Evolutionary conservation across 768 basidiomycete species (phyloP), one percentile per base, ranked within the genome.

Genomic region (Rhizopogon salebrosus): DNA sequence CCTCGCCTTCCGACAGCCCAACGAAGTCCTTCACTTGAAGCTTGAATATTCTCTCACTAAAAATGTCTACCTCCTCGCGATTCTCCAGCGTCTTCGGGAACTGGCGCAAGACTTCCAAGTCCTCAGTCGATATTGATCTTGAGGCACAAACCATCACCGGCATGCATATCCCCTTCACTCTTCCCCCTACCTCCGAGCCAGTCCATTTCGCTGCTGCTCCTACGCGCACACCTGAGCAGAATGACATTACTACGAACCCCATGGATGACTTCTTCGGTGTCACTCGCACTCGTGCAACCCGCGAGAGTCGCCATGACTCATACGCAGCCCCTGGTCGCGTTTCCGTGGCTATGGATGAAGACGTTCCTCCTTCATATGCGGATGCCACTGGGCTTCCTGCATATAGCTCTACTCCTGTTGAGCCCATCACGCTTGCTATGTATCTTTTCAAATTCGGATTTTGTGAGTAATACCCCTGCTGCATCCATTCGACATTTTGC

Each of bases 401-500:
- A 10, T 75, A 76, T 52, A 58, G 63, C 6, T 54, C 60, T 13
- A 26, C 51, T 22, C 36, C 70, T 11, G 64, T 62, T 6, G 72
- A 75, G 62, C 76, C 73, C 27, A 56, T 62, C 36, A 77, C 77
- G 39, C 71, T 79, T 52, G 77, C 76, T 1, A 70, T 64, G 63
- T 73, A 74, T 57, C 67, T 79, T 36, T 80, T 79, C 70, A 75
- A 71, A 54, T 75, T 72, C 26, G 78, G 79, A 22, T 79, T 79
- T 60, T 26, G 78, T 80, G 56, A 63, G 78, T 71, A 10, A 5
- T 43, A 6, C 10, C 16, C 29, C 14, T 26, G 26, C 7, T 6
- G 18, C 18, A 31, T 31, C 4, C 16, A 8, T 43, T 13, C 34
- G 11, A 22, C n/a, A 41, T 18, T 38, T 29, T 49, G 34, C 52